A percentile compares a stretch with the other conserved stretches of the same genome.
These are phyloP conservation scores for Trichoderma endophyticum DNA, from an alignment of 2,329 filamentous ascomycete species.

Conservation along the genomic window DNA sequence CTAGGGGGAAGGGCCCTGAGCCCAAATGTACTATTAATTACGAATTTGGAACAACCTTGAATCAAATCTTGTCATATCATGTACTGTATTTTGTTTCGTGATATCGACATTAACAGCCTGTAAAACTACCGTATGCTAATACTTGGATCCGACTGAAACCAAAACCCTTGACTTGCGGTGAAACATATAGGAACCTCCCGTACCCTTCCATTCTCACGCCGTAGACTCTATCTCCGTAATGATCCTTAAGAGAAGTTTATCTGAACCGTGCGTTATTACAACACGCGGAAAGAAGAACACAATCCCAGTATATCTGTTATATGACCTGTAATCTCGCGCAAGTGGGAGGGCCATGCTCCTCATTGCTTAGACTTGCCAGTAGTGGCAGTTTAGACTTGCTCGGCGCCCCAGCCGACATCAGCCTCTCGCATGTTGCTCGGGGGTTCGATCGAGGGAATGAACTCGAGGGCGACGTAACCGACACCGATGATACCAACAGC, in stretches of 20 bases:
- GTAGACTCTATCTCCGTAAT: neutral
- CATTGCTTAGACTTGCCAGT: neutral
- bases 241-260: neutral
- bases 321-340: neutral
- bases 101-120: neutral
- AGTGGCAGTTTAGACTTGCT: conserved; percentile 59
- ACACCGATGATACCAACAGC: conserved; percentile 77
- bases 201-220: neutral
- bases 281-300: neutral
- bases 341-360: neutral
- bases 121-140: neutral
- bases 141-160: neutral
- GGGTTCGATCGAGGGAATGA: conserved; percentile 74
- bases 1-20: neutral
- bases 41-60: neutral
- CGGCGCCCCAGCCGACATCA: conserved; percentile 71
- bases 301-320: neutral
- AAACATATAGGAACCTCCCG: neutral
- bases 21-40: neutral
- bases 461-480: conserved; percentile 72
- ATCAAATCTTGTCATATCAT: neutral
- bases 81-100: neutral
- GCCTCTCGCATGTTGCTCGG: conserved; percentile 79
- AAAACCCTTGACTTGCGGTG: neutral
- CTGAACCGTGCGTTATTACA: neutral